These are phyloP conservation scores for Aphanomyces cochlioides DNA, from an alignment of 352 stramenopile species.

Conservation along the genomic window DNA sequence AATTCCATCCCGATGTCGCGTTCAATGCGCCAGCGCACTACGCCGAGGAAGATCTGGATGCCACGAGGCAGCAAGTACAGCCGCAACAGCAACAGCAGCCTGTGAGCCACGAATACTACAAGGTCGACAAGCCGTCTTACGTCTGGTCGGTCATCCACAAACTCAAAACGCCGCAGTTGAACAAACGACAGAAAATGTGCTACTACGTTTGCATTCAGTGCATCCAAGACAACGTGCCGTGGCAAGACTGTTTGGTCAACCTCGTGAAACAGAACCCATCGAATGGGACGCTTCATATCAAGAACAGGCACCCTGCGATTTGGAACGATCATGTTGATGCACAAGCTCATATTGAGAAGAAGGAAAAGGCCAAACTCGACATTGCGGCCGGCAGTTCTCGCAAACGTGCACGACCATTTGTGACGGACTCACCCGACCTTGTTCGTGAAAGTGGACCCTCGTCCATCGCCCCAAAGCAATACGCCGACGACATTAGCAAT, in stretches of 20 bases:
- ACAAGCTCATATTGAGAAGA: slow-evolving; percentile 6
- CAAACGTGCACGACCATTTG: not conserved
- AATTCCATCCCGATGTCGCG: slow-evolving; percentile 11
- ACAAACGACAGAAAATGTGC: slow-evolving; percentile 20
- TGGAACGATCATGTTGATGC: slow-evolving; percentile 21
- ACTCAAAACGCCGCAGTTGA: slow-evolving; percentile 19
- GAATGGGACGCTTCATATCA: slow-evolving; percentile 17
- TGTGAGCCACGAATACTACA: slow-evolving; percentile 15
- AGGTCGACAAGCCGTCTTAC: slow-evolving; percentile 21
- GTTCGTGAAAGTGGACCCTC: not conserved
- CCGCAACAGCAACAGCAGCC: not conserved
- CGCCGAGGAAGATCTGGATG: slow-evolving; percentile 7
- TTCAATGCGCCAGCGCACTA: slow-evolving; percentile 11
- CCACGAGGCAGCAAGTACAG: not conserved
- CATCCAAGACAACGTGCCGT: slow-evolving; percentile 14
- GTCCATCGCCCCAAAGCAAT: not conserved
- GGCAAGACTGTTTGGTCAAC: slow-evolving; percentile 20
- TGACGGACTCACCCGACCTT: not conserved
- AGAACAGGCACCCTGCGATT: slow-evolving; percentile 4
- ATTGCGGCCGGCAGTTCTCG: not conserved
- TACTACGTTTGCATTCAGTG: slow-evolving; percentile 15
- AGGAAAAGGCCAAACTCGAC: slow-evolving; percentile 16
- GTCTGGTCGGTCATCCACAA: slow-evolving; percentile 21
- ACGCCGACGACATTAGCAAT: slow-evolving; percentile 17
- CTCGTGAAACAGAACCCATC: slow-evolving; percentile 19